Percentiles rank a stretch among this genome's conserved stretches.
Conservation (phyloP, 108 stramenopile species). For the Conticribra guillardii region DNA sequence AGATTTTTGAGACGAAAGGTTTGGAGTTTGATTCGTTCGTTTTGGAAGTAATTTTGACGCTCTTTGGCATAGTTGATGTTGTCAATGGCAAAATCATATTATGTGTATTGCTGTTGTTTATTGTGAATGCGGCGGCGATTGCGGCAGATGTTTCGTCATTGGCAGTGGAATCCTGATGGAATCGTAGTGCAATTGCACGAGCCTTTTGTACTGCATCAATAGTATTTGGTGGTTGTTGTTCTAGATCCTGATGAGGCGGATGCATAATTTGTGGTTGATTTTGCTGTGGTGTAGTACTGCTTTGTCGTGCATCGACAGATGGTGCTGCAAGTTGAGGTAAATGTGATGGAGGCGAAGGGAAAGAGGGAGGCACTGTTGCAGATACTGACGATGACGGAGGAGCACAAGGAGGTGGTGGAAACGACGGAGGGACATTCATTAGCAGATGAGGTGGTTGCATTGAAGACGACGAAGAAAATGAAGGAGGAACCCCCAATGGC, state of each 20-base stretch:
- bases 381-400: not conserved
- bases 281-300: no score
- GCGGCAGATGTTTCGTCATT: slow-evolving; percentile 25
- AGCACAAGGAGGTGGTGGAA: not conserved
- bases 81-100: not conserved
- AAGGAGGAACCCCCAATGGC: no score
- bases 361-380: not conserved
- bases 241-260: not conserved
- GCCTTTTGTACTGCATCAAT: slow-evolving; percentile 40
- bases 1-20: slow-evolving; percentile 66
- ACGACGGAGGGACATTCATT: not conserved
- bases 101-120: not conserved
- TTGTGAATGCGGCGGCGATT: not conserved
- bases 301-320: not conserved
- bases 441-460: not conserved
- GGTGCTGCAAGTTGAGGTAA: not conserved
- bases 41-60: slow-evolving; percentile 46
- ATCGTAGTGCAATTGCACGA: slow-evolving; percentile 39
- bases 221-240: not conserved
- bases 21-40: slow-evolving; percentile 49
- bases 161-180: slow-evolving; percentile 27
- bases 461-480: no score
- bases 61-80: slow-evolving; percentile 33
- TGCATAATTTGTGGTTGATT: not conserved
- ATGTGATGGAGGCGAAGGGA: no score